Evolutionary conservation across 2,329 filamentous ascomycete genomes (phyloP), one percentile per base, ranked within the genome.

Genomic region (Apiospora hydei): DNA sequence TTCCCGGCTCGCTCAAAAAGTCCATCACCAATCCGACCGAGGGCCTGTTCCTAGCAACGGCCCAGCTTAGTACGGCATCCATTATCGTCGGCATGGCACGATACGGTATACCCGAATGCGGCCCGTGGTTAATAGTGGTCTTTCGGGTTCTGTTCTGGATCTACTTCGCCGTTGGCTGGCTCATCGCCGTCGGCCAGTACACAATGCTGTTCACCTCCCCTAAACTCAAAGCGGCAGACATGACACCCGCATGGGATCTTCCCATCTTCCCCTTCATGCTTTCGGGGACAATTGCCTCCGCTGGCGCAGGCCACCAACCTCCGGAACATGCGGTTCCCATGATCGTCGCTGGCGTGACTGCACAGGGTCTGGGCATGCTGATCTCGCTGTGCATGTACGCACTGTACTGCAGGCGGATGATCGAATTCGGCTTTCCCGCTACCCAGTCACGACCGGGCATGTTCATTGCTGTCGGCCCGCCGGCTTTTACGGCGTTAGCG

Each of bases 381-480:
- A 80, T 86, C 51, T 81, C 82, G 6, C 75, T 86, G 11, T 78
- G 84, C 77, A 82, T 86, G 77, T 85, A 86, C 76, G 78, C 82
- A 4, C 78, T 83, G 67, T 85, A 83, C 74, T 79, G 84, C n/a
- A 78, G 79, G 64, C 78, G 83, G 2, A 78, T 86, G 46, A 84
- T 85, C 72, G 81, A 80, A 13, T 79, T 78, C 72, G 80, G 81
- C 0, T 78, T 88, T 6, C 87, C 87, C 0, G 77, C 80, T 8
- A 80, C 83, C 0, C 79, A 78, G 34, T 78, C 78, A 13, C 75
- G 79, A 21, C 77, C 79, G 8, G 79, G 76, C 8, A 88, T 88
- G 86, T 88, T 85, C 74, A 85, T 88, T 24, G 84, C 85, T 0
- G 87, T 88, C 4, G 87, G 87, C 0, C 85, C 85, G 2, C 77